Conservation (phyloP, 129 eudicot species). For the Flaveria linearis region DNA sequence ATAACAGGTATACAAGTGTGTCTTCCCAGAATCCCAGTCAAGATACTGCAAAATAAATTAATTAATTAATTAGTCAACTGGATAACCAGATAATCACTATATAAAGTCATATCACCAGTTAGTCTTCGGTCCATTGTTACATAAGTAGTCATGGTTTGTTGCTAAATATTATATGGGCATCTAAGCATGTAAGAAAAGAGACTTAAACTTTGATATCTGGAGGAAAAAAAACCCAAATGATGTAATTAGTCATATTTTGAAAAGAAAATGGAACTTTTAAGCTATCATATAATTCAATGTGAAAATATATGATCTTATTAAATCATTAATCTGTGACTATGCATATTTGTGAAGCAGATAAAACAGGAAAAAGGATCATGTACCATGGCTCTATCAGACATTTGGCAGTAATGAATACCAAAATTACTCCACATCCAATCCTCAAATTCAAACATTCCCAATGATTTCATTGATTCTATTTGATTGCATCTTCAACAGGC, state of each 20-base stretch:
- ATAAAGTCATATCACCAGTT: neutral
- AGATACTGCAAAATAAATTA: slow-evolving; percentile 35
- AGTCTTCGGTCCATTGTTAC: neutral
- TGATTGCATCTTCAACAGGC: slow-evolving; percentile 30
- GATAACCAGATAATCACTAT: neutral
- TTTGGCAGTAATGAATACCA: slow-evolving; percentile 30
- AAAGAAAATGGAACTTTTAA: neutral
- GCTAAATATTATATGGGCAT: neutral
- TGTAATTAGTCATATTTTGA: neutral
- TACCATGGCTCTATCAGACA: slow-evolving; percentile 33
- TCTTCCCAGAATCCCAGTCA: slow-evolving; percentile 53
- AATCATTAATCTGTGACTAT: neutral
- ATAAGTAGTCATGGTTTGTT: neutral
- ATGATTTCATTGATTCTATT: slow-evolving; percentile 27
- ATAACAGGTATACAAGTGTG: slow-evolving; percentile 44
- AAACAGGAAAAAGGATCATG: neutral
- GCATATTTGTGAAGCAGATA: neutral
- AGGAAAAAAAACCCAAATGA: neutral
- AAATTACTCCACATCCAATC: slow-evolving; percentile 33
- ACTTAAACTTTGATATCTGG: neutral
- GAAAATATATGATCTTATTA: slow-evolving; percentile 1
- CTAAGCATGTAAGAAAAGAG: neutral
- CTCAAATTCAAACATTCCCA: slow-evolving; percentile 30
- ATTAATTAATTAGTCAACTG: neutral
- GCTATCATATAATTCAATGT: neutral